Evolutionary conservation across 164 flowering plant genomes (phyloP).

Genomic region (Vitis vinifera): ASM3070453v1 NC_081822.1:3695001-3695500

Average conservation of each 20-base stretch:
- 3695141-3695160: neutral
- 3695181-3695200: neutral
- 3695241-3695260: conserved; percentile 72
- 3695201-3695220: neutral
- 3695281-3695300: conserved; percentile 60
- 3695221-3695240: neutral
- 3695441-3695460: conserved; percentile 75
- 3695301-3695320: conserved; percentile 77
- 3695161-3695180: conserved; percentile 5
- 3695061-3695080: conserved; percentile 79
- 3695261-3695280: conserved; percentile 63
- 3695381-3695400: conserved; percentile 87
- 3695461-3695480: conserved; percentile 77
- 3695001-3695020: conserved; percentile 45
- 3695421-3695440: conserved; percentile 96
- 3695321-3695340: conserved; percentile 72
- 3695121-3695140: conserved; percentile 41
- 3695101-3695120: conserved; percentile 49
- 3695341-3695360: conserved; percentile 74
- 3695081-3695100: conserved; percentile 51
- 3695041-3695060: conserved; percentile 91
- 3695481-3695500: conserved; percentile 53
- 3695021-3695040: conserved; percentile 56
- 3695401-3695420: conserved; percentile 96
- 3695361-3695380: conserved; percentile 92